Base-by-base conservation (phyloP, 805 yeast species). In the Middelhovenomyces tepae region DNA sequence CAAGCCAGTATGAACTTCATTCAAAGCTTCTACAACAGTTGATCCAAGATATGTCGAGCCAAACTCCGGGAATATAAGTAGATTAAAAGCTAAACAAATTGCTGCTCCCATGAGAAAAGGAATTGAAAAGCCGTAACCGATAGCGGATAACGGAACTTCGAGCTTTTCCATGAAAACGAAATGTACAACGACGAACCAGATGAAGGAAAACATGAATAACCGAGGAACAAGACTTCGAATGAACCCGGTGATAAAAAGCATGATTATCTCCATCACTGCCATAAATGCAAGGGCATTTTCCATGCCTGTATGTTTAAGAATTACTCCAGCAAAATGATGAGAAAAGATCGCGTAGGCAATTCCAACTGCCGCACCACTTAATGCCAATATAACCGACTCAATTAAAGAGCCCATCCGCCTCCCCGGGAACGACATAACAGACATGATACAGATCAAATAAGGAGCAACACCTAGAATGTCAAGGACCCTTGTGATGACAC, bases 351-450 rank as follows among this genome's bases (percentile, higher is more conserved):
- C 52, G 34, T 60, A 68, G 0, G 64, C 65, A 10, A 64, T 47
- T 0, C 73, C 74, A 11, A 64, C 28, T 1, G 60, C 44, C 18
- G 65, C 35, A 0, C 73, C 74, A 2, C 64, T 51, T 2, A 55
- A 39, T 44, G 68, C 64, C 28, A 63, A 53, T 3, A 63, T 44
- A 5, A 56, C 55, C 15, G 62, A 61, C 39, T 68, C 70, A 16
- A 68, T 53, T 45, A 68, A 66, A 4, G 67, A 60, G 15, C 73
- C 69, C 2, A 66, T 53, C 32, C 74, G 55, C 40, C 71, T 57
- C 0, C 73, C 73, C 2, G 73, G 72, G 41, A 67, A 71, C 4
- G 64, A 64, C 46, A 64, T 65, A 10, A 67, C 71, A 1, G 71
- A 59, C 4, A 65, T 57, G 25, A 68, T 41, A 0, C 70, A 67